These are phyloP conservation scores for Vanilla planifolia DNA, from an alignment of 106 monocot species.

Conservation along the genomic window DNA sequence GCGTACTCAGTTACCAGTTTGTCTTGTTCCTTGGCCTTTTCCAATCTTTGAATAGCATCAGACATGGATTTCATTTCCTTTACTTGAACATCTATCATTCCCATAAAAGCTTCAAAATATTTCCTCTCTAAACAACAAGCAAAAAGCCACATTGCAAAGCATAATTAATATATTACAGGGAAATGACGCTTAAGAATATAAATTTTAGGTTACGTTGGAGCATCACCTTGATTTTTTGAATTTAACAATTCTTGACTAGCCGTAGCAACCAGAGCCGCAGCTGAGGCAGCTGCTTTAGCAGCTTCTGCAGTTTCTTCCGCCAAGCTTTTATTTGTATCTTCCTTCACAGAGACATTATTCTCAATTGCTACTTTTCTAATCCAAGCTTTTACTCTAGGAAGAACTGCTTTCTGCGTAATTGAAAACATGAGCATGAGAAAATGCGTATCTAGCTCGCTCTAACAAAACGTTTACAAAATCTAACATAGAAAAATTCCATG, in stretches of 20 bases:
- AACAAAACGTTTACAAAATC: not conserved
- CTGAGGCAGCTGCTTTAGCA: constrained; percentile 73
- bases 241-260: constrained; percentile 76
- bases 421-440: not conserved
- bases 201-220: not conserved
- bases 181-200: too few relatives aligned
- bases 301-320: constrained; percentile 76
- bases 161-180: not conserved
- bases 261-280: constrained; percentile 76
- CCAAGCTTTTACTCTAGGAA: constrained; percentile 86
- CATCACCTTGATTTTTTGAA: constrained; percentile 65
- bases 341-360: constrained; percentile 41
- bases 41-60: constrained; percentile 55
- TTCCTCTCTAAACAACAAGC: constrained; percentile 45
- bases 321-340: constrained; percentile 32
- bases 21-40: constrained; percentile 37
- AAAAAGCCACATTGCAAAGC: not conserved
- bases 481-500: not conserved
- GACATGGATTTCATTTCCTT: constrained; percentile 89
- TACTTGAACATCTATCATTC: constrained; percentile 68
- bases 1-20: constrained; percentile 32
- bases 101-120: constrained; percentile 66
- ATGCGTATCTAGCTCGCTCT: not conserved
- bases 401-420: constrained; percentile 43
- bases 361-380: constrained; percentile 57